A percentile compares a stretch with the other conserved stretches of the same genome.
These are phyloP conservation scores for Penicillium concentricum DNA, from an alignment of 2,329 filamentous ascomycete species.

Conservation along the genomic window DNA sequence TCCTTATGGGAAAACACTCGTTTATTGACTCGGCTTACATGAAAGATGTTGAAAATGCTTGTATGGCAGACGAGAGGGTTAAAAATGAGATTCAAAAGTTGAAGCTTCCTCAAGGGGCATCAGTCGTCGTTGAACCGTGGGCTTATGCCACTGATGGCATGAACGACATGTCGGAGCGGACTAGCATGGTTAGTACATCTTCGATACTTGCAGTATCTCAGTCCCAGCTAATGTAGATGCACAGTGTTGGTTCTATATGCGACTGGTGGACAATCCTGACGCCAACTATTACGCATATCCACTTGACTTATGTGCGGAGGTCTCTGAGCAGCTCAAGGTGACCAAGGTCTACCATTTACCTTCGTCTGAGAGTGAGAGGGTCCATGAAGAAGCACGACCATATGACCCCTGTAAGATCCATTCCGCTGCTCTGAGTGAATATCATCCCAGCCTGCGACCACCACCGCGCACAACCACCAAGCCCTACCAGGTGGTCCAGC, in stretches of 20 bases:
- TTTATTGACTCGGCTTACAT: slow-evolving; percentile 46
- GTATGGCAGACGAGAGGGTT: slow-evolving; percentile 45
- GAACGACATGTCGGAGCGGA: slow-evolving; percentile 47
- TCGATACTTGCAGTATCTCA: not conserved
- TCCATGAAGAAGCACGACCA: slow-evolving; percentile 35
- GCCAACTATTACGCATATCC: slow-evolving; percentile 61
- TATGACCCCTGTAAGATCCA: slow-evolving; percentile 46
- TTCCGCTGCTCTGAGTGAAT: slow-evolving; percentile 31
- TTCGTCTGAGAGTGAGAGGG: slow-evolving; percentile 40
- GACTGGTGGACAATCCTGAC: slow-evolving; percentile 44
- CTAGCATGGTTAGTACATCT: slow-evolving; percentile 47
- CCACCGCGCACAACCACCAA: slow-evolving; percentile 36
- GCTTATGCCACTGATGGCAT: slow-evolving; percentile 53
- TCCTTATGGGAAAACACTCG: slow-evolving; percentile 27
- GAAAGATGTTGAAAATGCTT: slow-evolving; percentile 50
- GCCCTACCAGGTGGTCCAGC: slow-evolving; percentile 38
- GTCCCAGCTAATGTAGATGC: not conserved
- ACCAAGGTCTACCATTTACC: slow-evolving; percentile 53
- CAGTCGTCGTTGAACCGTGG: slow-evolving; percentile 55
- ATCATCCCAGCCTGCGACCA: slow-evolving; percentile 33
- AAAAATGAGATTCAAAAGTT: slow-evolving; percentile 42
- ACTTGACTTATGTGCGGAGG: slow-evolving; percentile 54
- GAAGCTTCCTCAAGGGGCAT: slow-evolving; percentile 46
- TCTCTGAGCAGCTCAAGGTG: slow-evolving; percentile 51
- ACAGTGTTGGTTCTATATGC: slow-evolving; percentile 33